Percentiles rank a stretch among this genome's conserved stretches.
Conservation (phyloP, 2,329 filamentous ascomycete genomes). For the Pleomassaria siparia region DNA sequence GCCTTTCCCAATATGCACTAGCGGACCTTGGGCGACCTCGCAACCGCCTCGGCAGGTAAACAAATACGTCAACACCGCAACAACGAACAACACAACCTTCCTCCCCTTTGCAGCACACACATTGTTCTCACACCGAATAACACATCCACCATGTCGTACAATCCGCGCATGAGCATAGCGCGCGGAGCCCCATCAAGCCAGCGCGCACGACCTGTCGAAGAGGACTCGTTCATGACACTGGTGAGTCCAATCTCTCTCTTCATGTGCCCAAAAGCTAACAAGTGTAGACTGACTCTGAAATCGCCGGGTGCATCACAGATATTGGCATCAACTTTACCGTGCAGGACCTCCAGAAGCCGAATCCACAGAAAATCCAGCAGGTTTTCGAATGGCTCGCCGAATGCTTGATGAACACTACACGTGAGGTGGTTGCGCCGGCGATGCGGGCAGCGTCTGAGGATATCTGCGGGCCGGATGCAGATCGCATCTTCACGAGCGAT, state of each 20-base stretch:
- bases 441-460: constrained; percentile 93
- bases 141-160: constrained; percentile 47
- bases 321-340: constrained; percentile 89
- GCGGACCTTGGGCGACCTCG: not conserved
- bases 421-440: constrained; percentile 89
- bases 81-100: not conserved
- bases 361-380: constrained; percentile 91
- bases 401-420: constrained; percentile 87
- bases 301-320: constrained; percentile 95
- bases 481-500: constrained; percentile 76
- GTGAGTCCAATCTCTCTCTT: constrained; percentile 30
- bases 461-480: constrained; percentile 78
- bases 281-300: constrained; percentile 69
- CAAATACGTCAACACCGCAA: not conserved
- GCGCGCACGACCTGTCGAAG: constrained; percentile 45
- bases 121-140: not conserved
- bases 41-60: constrained; percentile 2
- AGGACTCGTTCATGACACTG: constrained; percentile 55
- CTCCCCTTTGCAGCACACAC: too few relatives aligned
- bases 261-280: constrained; percentile 17
- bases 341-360: constrained; percentile 88
- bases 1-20: not conserved
- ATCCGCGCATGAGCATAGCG: constrained; percentile 54
- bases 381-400: constrained; percentile 98
- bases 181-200: constrained; percentile 44